phyloP scores from a whole-genome alignment of 1,284 basidiomycete species.

The Macrocystidia cucumis region DNA sequence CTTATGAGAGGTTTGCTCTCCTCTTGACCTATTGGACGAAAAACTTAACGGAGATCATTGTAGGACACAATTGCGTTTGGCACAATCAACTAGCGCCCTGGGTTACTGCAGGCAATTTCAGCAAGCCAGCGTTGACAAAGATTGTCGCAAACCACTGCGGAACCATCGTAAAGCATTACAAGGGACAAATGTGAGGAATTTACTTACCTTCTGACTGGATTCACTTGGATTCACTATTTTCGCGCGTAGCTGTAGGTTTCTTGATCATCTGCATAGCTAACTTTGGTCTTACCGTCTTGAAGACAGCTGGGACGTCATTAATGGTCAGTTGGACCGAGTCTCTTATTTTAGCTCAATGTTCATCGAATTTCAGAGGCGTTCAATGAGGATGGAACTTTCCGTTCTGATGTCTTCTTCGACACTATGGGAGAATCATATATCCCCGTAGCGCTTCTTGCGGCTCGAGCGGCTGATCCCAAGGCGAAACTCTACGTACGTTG shows the following conservation, averaged over 20 bases:
- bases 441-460: slow-evolving; percentile 33
- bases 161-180: slow-evolving; percentile 14
- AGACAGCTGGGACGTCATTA: background rate
- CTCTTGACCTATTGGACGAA: too few relatives aligned
- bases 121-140: background rate
- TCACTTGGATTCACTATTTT: too few relatives aligned
- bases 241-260: too few relatives aligned
- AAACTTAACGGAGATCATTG: background rate
- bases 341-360: too few relatives aligned
- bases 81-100: background rate
- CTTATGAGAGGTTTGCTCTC: slow-evolving; percentile 2
- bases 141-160: slow-evolving; percentile 26
- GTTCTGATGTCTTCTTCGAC: slow-evolving; percentile 37
- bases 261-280: too few relatives aligned
- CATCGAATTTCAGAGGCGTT: too few relatives aligned
- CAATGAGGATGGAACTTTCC: slow-evolving; percentile 43
- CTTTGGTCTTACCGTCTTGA: background rate
- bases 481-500: slow-evolving; percentile 31
- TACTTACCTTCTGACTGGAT: too few relatives aligned
- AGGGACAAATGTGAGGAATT: slow-evolving; percentile 1
- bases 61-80: background rate
- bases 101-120: slow-evolving; percentile 2
- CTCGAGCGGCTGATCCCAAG: slow-evolving; percentile 35
- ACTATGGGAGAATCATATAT: slow-evolving; percentile 36
- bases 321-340: too few relatives aligned